A percentile compares a stretch with the other conserved stretches of the same genome.
phyloP scores from a whole-genome alignment of 2,329 filamentous ascomycete genomes.

The Ramichloridium luteum region DNA sequence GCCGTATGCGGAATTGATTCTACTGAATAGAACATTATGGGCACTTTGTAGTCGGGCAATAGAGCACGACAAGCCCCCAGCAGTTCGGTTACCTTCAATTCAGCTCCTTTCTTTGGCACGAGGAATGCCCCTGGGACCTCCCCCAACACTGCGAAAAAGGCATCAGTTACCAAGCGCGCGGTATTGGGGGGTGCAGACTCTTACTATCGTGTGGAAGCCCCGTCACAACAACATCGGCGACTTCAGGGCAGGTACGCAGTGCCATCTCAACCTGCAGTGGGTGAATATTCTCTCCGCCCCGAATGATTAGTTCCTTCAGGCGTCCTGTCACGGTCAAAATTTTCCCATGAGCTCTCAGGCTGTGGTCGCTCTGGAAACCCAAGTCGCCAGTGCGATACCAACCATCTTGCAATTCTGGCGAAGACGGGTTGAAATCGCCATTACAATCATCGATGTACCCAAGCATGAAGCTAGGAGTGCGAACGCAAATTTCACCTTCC shows the following conservation, averaged over 20 bases:
- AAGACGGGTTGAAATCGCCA: too few species aligned
- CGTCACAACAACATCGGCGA: background rate
- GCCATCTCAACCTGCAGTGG: constrained; percentile 1
- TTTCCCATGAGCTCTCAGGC: too few species aligned
- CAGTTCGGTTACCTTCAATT: background rate
- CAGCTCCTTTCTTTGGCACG: background rate
- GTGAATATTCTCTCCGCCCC: constrained; percentile 2
- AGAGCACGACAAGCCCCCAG: background rate
- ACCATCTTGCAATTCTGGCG: constrained; percentile 1
- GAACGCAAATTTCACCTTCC: constrained; percentile 2
- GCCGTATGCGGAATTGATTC: constrained; percentile 1
- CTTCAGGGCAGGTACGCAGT: background rate
- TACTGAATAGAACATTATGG: constrained; percentile 1
- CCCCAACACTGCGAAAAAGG: too few species aligned
- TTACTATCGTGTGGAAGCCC: constrained; percentile 1
- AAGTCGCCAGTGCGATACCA: constrained; percentile 2
- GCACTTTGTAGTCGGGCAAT: constrained; percentile 1
- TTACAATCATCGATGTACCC: background rate
- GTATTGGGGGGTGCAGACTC: too few species aligned
- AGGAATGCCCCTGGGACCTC: constrained; percentile 1
- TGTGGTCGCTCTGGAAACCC: background rate
- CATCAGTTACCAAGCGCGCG: too few species aligned
- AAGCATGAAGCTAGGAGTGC: background rate
- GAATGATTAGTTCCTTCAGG: constrained; percentile 1
- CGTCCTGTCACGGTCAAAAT: constrained; percentile 1